A percentile compares a stretch with the other conserved stretches of the same genome.
These are phyloP conservation scores for Saccharomycopsis sp. DNA, from an alignment of 805 yeast species.

Conservation along the genomic window DNA sequence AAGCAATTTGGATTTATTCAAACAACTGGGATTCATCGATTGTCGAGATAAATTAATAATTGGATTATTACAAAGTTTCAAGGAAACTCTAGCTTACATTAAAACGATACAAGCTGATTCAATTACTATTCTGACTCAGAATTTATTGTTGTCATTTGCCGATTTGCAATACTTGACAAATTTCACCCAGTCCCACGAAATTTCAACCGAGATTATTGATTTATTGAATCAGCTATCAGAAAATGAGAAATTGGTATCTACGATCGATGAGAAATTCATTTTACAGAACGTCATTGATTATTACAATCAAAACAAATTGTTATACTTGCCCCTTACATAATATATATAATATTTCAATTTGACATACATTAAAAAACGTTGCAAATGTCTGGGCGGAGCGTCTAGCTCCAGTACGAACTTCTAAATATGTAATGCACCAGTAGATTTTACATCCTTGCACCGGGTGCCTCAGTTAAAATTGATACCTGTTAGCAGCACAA, in stretches of 20 bases:
- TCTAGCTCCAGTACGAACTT: too few species aligned
- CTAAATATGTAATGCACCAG: too few species aligned
- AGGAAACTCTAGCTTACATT: neutral
- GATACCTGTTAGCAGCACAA: too few species aligned
- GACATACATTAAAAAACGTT: neutral
- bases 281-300: constrained; percentile 5
- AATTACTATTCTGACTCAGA: constrained; percentile 4
- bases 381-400: neutral
- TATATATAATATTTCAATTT: neutral
- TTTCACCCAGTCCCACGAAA: constrained; percentile 1
- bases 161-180: constrained; percentile 5
- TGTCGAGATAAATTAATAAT: constrained; percentile 2
- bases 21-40: neutral
- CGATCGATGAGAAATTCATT: constrained; percentile 8
- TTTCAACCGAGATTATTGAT: neutral
- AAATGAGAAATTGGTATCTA: constrained; percentile 3
- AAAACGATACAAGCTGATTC: neutral
- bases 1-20: constrained; percentile 7
- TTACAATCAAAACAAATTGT: constrained; percentile 8
- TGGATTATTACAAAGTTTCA: neutral
- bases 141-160: constrained; percentile 6
- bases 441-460: too few species aligned
- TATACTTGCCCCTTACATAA: constrained; percentile 13
- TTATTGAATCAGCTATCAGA: neutral
- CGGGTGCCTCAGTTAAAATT: too few species aligned